These are phyloP conservation scores for Daedaleopsis nitida DNA, from an alignment of 768 basidiomycete species.

Conservation along the genomic window DNA sequence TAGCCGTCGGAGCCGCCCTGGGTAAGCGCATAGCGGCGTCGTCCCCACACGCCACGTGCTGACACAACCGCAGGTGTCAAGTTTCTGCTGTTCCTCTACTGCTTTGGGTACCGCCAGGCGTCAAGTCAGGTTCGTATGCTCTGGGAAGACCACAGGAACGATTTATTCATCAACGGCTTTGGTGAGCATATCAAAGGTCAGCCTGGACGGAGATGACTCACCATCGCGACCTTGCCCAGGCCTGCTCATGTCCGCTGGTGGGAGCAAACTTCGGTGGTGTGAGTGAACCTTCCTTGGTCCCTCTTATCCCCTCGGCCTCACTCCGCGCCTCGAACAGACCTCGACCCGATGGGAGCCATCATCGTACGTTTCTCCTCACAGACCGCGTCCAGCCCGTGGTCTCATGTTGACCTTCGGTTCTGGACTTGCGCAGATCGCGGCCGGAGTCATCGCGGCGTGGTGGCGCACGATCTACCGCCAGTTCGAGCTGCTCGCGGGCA, in stretches of 20 bases:
- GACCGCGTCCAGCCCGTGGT: neutral
- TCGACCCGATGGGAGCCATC: conserved; percentile 79
- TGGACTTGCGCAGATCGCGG: conserved; percentile 56
- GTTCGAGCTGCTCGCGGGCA: conserved; percentile 88
- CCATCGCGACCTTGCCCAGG: conserved; percentile 39
- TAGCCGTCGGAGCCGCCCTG: conserved; percentile 82
- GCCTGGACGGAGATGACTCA: neutral
- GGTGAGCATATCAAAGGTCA: conserved; percentile 40
- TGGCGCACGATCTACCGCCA: conserved; percentile 71
- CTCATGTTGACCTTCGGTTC: neutral
- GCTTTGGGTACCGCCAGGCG: conserved; percentile 71
- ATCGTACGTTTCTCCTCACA: conserved; percentile 48
- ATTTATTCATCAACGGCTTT: conserved; percentile 82
- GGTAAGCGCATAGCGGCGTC: conserved; percentile 44
- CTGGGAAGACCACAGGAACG: conserved; percentile 97
- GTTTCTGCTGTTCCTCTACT: conserved; percentile 84
- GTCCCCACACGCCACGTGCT: conserved; percentile 1
- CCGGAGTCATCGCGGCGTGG: conserved; percentile 84
- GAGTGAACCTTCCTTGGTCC: conserved; percentile 33
- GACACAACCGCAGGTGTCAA: conserved; percentile 67
- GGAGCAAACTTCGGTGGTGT: conserved; percentile 84
- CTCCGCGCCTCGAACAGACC: conserved; percentile 39
- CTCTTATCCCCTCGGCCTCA: neutral
- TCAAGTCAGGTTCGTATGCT: conserved; percentile 94
- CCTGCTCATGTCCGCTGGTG: conserved; percentile 81